Base-by-base conservation (phyloP, 805 yeast genomes). In the Lipomyces kockii region DNA sequence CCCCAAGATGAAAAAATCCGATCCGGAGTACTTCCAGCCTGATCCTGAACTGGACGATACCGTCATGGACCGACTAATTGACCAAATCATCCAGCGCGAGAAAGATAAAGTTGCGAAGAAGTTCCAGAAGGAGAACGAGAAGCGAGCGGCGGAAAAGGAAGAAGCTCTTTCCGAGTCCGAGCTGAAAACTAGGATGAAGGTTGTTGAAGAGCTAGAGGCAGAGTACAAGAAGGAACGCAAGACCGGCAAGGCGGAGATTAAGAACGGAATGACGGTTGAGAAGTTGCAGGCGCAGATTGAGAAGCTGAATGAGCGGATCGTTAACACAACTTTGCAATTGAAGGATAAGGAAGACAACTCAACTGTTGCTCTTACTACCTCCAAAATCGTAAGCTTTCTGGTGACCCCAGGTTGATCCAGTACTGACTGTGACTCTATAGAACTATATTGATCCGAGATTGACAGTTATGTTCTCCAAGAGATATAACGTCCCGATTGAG, bases 401-500 rank as follows among this genome's bases (percentile, higher is more conserved):
- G 3, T 20, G 29, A 14, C 29, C 8, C 9, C 43, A 22, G 3
- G 11, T 9, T 12, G 35, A 37, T 58, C n/a, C 17, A n/a, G 11
- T 49, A 29, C 55, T 52, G n/a, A 52, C 27, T 35, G 25, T 27
- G 27, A 37, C 14, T 4, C 4, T 37, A 25, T 29, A 60, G 52
- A 94, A 94, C 78, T 94, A 94, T 82, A 94, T 94, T 68, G 98
- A 94, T 78, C 98, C 98, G 32, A 84, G 98, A 71, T 81, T 94
- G 73, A 87, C 97, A 0, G 97, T 92, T 29, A 87, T 90, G 84
- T 94, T 92, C 76, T 85, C 97, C 62, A 93, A 92, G 78, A 90
- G 87, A 78, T 92, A 81, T 76, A 83, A 86, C 63, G 97, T 94
- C 25, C 98, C 98, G 7, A 89, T 94, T 63, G 98, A 94, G 78